phyloP scores from a whole-genome alignment of 768 basidiomycete species.

The Rhizopogon sp. region DNA sequence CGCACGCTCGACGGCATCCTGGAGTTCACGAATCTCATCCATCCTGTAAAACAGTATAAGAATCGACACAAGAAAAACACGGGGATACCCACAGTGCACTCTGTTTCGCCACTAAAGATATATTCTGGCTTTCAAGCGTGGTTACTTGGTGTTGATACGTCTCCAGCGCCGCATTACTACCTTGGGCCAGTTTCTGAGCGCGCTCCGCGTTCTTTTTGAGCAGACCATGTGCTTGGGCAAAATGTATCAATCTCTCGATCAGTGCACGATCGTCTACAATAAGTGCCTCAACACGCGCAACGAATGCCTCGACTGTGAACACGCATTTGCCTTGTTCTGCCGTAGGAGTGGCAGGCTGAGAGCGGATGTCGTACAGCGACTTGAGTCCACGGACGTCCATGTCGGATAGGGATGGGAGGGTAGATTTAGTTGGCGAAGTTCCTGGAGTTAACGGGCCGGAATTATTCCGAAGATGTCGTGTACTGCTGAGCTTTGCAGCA shows the following conservation, averaged over 20 bases:
- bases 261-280: conserved; percentile 79
- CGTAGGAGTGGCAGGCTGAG: conserved; percentile 25
- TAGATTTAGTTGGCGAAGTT: conserved; percentile 16
- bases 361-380: conserved; percentile 55
- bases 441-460: conserved; percentile 37
- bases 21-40: conserved; percentile 60
- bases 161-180: conserved; percentile 73
- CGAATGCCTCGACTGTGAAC: conserved; percentile 76
- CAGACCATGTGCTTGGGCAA: conserved; percentile 85
- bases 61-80: conserved; percentile 1
- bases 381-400: conserved; percentile 87
- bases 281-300: conserved; percentile 71
- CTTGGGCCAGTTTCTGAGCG: conserved; percentile 86
- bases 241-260: conserved; percentile 78
- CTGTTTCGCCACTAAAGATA: conserved; percentile 44
- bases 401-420: conserved; percentile 62
- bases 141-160: conserved; percentile 88
- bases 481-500: conserved; percentile 51
- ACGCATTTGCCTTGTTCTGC: conserved; percentile 7
- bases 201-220: conserved; percentile 90
- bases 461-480: conserved; percentile 42
- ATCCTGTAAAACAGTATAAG: conserved; percentile 36
- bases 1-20: conserved; percentile 55
- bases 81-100: conserved; percentile 45
- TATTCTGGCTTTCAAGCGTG: conserved; percentile 72